Evolutionary conservation across 495 filamentous ascomycete species (phyloP).

Genomic region (Letharia lupina): DNA sequence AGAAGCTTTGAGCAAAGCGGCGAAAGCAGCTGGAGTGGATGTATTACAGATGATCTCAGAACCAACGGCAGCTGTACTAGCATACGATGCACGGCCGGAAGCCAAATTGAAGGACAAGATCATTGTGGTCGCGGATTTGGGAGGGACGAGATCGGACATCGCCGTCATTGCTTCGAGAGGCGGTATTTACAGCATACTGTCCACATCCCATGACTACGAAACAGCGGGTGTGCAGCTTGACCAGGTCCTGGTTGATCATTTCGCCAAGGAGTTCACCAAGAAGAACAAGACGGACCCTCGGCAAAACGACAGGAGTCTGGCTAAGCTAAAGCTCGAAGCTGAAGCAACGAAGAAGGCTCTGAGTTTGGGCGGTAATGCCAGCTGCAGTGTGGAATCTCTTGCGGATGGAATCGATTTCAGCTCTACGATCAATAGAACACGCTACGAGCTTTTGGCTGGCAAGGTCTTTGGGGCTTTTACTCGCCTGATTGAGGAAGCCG

Average conservation of each 20-base stretch:
- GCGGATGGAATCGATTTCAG: slow-evolving; percentile 83
- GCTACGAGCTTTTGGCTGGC: slow-evolving; percentile 81
- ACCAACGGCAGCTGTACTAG: slow-evolving; percentile 82
- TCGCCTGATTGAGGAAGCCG: slow-evolving; percentile 68
- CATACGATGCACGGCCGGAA: slow-evolving; percentile 83
- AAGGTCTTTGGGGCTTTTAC: slow-evolving; percentile 83
- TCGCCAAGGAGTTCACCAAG: slow-evolving; percentile 97
- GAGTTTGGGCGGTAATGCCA: slow-evolving; percentile 76
- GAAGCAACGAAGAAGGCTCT: slow-evolving; percentile 86
- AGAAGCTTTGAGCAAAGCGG: slow-evolving; percentile 65
- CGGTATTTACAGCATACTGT: slow-evolving; percentile 92
- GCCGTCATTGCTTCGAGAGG: slow-evolving; percentile 82
- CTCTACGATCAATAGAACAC: slow-evolving; percentile 81
- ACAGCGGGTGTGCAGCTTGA: slow-evolving; percentile 75
- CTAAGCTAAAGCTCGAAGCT: slow-evolving; percentile 86
- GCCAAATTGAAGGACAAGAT: slow-evolving; percentile 72
- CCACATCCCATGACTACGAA: slow-evolving; percentile 91
- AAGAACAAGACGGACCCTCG: slow-evolving; percentile 84
- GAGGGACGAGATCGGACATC: slow-evolving; percentile 86
- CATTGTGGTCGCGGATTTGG: slow-evolving; percentile 84
- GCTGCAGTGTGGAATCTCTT: slow-evolving; percentile 82
- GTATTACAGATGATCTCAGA: slow-evolving; percentile 89
- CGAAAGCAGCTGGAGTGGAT: slow-evolving; percentile 74
- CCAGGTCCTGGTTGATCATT: slow-evolving; percentile 86
- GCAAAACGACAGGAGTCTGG: slow-evolving; percentile 66